Percentiles rank a stretch among this genome's conserved stretches.
Conservation (phyloP, 768 basidiomycete genomes). For the Auriscalpium orientale region DNA sequence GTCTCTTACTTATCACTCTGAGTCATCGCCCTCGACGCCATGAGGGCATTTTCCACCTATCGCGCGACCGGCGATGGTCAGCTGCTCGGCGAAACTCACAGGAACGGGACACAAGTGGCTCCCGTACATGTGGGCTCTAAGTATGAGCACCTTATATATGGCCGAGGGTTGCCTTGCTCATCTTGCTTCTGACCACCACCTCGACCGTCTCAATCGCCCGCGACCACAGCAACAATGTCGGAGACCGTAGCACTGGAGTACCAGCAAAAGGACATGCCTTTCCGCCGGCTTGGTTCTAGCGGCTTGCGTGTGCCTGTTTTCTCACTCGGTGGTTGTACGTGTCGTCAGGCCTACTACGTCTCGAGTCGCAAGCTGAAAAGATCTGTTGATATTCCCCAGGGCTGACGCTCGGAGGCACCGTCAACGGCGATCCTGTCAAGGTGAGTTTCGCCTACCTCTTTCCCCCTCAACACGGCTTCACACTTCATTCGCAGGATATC, state of each 20-base stretch:
- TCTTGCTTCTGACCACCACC: too few relatives aligned
- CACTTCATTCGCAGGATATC: conserved; percentile 30
- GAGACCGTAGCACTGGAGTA: conserved; percentile 23
- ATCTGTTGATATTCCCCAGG: conserved; percentile 14
- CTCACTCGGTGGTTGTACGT: conserved; percentile 43
- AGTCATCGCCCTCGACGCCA: too few relatives aligned
- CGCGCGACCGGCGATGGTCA: too few relatives aligned
- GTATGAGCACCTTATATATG: too few relatives aligned
- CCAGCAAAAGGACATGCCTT: conserved; percentile 23
- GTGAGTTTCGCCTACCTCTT: conserved; percentile 11
- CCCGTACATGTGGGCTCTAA: neutral
- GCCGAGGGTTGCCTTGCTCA: too few relatives aligned
- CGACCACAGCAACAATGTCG: neutral
- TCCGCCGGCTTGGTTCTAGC: conserved; percentile 13
- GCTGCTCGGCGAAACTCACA: too few relatives aligned
- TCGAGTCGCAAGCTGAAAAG: neutral
- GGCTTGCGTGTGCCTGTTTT: conserved; percentile 46
- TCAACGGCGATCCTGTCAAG: conserved; percentile 44
- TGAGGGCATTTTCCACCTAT: too few relatives aligned
- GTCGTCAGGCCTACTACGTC: neutral
- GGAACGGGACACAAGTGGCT: too few relatives aligned
- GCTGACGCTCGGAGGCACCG: conserved; percentile 41
- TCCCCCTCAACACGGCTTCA: neutral
- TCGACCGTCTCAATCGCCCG: too few relatives aligned
- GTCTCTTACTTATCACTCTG: too few relatives aligned